Conservation (phyloP, 345 rosid species). For the Mallotus nudiflorus region DNA sequence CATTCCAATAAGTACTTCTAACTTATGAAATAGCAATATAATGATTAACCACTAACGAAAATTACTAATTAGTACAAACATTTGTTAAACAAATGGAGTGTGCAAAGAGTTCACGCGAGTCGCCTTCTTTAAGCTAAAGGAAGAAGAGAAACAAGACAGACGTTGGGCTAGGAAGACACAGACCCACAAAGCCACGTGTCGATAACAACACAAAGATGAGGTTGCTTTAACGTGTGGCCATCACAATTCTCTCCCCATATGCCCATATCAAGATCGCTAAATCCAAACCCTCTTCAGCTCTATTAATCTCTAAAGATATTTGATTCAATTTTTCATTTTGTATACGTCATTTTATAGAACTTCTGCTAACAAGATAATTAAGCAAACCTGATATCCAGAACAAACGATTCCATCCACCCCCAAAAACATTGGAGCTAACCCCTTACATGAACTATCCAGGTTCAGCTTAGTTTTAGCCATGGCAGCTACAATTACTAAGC, state of each 20-base stretch:
- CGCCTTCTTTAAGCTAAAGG: too few species aligned
- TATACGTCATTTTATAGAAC: background rate
- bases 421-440: background rate
- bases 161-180: background rate
- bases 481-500: constrained; percentile 49
- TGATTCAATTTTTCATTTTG: background rate
- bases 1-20: too few species aligned
- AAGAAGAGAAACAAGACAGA: background rate
- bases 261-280: constrained; percentile 2
- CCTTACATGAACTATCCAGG: constrained; percentile 28
- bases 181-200: constrained; percentile 54
- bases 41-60: too few species aligned
- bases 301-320: constrained; percentile 19
- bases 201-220: constrained; percentile 44
- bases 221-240: constrained; percentile 86
- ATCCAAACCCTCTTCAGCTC: too few species aligned
- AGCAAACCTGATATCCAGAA: background rate
- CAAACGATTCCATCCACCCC: background rate
- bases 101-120: too few species aligned
- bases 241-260: constrained; percentile 52
- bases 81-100: too few species aligned
- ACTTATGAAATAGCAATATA: too few species aligned
- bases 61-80: too few species aligned
- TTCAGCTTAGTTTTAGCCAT: constrained; percentile 28
- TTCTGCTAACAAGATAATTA: background rate